phyloP scores from a whole-genome alignment of 2,329 filamentous ascomycete genomes.

The Fusarium agapanthi region DNA sequence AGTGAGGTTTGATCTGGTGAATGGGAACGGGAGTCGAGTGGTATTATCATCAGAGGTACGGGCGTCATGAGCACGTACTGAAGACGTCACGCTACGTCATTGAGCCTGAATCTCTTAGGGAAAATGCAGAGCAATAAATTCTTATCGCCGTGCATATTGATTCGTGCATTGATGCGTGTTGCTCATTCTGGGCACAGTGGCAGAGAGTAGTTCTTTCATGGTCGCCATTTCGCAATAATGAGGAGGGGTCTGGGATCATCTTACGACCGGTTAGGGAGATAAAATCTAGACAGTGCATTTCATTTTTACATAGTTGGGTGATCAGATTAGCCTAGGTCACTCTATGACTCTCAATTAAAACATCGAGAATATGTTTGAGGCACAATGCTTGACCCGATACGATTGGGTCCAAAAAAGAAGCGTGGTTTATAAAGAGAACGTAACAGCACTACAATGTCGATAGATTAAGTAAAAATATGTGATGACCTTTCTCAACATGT shows the following conservation, averaged over 20 bases:
- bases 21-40: accelerated
- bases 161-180: accelerated
- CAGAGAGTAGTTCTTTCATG: not conserved
- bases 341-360: not conserved
- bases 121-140: not conserved
- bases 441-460: not conserved
- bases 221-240: not conserved
- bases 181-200: accelerated
- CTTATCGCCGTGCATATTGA: not conserved
- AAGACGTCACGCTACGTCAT: constrained; percentile 20
- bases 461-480: not conserved
- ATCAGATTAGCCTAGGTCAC: accelerated
- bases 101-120: accelerated
- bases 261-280: not conserved
- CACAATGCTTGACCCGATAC: accelerated
- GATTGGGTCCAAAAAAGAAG: too few relatives aligned
- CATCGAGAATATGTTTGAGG: not conserved
- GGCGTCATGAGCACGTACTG: constrained; percentile 2
- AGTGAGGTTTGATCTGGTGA: too few relatives aligned
- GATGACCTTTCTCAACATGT: not conserved
- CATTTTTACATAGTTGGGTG: not conserved
- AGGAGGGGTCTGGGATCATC: accelerated
- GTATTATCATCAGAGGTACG: not conserved
- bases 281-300: accelerated
- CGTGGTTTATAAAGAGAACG: too few relatives aligned